Evolutionary conservation across 768 basidiomycete genomes (phyloP), one percentile per base, ranked within the genome.

Genomic region (Amanita pallidorosea): DNA sequence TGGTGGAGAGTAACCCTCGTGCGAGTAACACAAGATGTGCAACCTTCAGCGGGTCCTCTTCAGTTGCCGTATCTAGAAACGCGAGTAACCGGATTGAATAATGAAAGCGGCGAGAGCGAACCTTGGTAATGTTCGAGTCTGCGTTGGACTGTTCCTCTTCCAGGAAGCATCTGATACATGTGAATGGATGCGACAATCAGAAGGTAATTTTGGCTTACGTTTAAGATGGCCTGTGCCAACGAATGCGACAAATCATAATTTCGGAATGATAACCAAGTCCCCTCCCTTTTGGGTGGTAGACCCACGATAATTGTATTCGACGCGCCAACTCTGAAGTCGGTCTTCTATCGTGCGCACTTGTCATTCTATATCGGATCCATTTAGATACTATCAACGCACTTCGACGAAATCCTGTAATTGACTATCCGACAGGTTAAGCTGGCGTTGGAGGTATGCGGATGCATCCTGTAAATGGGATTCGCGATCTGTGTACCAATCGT

Each of bases 351-450:
- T 13, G 4, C 6, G 11, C 23, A 18, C 20, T 35, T 22, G 22
- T n/a, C 44, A 20, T 41, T 37, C 23, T 49, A 40, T 44, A 4
- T 27, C 20, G 44, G 34, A 29, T 48, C 3, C 12, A 17, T 7
- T 9, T 7, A 4, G 25, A 27, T 3, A 38, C 5, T 13, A 18
- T 1, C 13, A n/a, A 59, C 56, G 4, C 51, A 73, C 74, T 60
- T 70, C 73, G 5, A 76, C 64, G 51, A 74, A 75, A 54, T 76
- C 74, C 53, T 75, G 75, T 5, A 68, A 58, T 51, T 69, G 64
- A 2, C 47, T 56, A 17, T 75, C 68, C 8, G 66, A 61, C 3
- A 76, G 62, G 40, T 57, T 57, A 18, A 70, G 54, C 51, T 77
- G 75, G 25, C 65, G 63, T 52, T 72, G 70, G 2, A 74, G 57